phyloP scores from a whole-genome alignment of 768 basidiomycete genomes.

The Crepidotus variabilis region DNA sequence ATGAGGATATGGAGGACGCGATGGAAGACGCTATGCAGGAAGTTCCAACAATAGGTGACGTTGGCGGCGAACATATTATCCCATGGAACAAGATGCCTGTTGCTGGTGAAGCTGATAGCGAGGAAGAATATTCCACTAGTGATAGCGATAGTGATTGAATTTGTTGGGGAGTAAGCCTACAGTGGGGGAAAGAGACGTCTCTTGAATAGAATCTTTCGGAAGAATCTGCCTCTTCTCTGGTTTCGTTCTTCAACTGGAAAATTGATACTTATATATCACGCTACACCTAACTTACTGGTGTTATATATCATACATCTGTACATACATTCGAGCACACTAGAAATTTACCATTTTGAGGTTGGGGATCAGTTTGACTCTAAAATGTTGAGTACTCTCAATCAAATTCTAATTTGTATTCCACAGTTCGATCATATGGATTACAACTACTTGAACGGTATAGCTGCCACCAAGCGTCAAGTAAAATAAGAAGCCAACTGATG shows the following conservation, averaged over 20 bases:
- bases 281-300: not conserved
- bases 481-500: not conserved
- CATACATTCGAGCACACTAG: not conserved
- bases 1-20: conserved; percentile 12
- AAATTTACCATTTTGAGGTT: no score
- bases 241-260: not conserved
- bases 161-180: no score
- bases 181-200: not conserved
- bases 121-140: conserved; percentile 4
- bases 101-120: not conserved
- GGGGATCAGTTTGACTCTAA: no score
- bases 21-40: not conserved
- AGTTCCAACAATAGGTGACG: not conserved
- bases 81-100: conserved; percentile 2
- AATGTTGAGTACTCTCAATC: no score
- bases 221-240: not conserved
- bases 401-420: not conserved
- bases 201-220: not conserved
- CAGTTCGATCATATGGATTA: not conserved
- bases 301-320: not conserved
- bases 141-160: conserved; percentile 4
- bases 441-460: not conserved
- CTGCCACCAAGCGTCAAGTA: not conserved
- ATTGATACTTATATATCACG: not conserved
- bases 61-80: not conserved